Evolutionary conservation across 2,329 filamentous ascomycete genomes (phyloP), one percentile per base, ranked within the genome.

Genomic region (Diaporthe amygdali): DNA sequence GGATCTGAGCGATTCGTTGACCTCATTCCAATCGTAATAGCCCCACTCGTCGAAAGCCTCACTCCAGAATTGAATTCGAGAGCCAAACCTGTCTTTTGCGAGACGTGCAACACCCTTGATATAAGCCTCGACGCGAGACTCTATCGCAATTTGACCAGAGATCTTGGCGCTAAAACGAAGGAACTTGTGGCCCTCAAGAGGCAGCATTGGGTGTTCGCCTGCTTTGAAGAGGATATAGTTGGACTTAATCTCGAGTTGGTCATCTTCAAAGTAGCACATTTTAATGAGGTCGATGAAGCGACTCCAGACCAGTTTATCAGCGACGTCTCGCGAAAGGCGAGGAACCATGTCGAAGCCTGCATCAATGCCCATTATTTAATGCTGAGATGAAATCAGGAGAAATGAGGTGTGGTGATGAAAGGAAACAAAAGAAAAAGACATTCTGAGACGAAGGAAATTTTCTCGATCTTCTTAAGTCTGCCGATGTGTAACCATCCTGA

Each of bases 321-420:
- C 44, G 14, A 15, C 20, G 25, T 22, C 54, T 68, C 32, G 14
- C 6, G 66, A 68, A 17, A 68, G 66, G 9, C 66, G 51, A 61
- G 66, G 66, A 37, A 68, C 52, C 66, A 68, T 68, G n/a, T 69
- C 67, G 22, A 64, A 69, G 67, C 55, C 67, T 41, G 54, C 54
- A 3, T 69, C 55, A 8, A 41, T 39, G 8, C 44, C 44, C 67
- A 69, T 69, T 27, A 3, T 20, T 46, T 10, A 6, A n/a, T 12
- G 27, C 37, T 34, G 37, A 10, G 6, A 47, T 1, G 10, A 7
- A 27, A 3, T 25, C 1, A 0, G 9, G 14, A 20, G 17, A 14
- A 34, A 4, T 14, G 10, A 10, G 12, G 5, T 15, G 34, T 44
- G 12, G 34, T 17, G 64, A 30, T 30, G 14, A 41, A 27, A 17